phyloP scores from a whole-genome alignment of 371 early-diverging fungal species.

The Chytridiales sp. region DNA sequence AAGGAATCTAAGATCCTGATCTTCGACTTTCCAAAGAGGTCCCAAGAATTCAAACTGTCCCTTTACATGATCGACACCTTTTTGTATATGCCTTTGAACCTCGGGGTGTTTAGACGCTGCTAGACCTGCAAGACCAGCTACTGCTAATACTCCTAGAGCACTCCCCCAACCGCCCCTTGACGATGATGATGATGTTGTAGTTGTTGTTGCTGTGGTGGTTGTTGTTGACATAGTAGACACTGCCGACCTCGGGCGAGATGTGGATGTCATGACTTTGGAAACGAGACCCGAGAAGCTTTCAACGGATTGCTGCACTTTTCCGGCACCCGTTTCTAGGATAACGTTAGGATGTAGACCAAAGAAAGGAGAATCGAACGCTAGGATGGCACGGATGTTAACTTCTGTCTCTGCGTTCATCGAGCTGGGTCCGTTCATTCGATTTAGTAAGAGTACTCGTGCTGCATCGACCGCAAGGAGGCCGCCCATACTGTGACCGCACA shows the following conservation, averaged over 20 bases:
- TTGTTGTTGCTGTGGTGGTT: background rate
- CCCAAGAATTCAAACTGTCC: background rate
- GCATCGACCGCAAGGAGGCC: constrained; percentile 39
- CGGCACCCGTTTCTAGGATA: constrained; percentile 22
- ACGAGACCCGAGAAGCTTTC: too few species aligned
- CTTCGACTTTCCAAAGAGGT: constrained; percentile 1
- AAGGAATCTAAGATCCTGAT: background rate
- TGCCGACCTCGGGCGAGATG: too few species aligned
- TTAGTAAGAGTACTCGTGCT: too few species aligned
- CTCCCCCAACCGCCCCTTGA: too few species aligned
- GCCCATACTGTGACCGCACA: constrained; percentile 47
- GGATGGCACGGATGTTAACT: constrained; percentile 35
- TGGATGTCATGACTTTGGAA: too few species aligned
- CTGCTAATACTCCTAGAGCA: too few species aligned
- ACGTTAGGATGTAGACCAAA: constrained; percentile 36
- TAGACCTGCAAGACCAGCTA: background rate
- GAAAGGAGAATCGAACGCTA: constrained; percentile 43
- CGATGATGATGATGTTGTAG: constrained; percentile 2
- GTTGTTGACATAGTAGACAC: background rate
- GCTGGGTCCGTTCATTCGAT: too few species aligned
- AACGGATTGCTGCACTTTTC: too few species aligned
- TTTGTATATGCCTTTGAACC: background rate
- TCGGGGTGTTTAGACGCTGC: too few species aligned
- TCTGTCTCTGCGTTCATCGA: too few species aligned
- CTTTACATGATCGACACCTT: background rate